phyloP scores from a whole-genome alignment of 768 basidiomycete species.

The Lactarius hengduanensis region DNA sequence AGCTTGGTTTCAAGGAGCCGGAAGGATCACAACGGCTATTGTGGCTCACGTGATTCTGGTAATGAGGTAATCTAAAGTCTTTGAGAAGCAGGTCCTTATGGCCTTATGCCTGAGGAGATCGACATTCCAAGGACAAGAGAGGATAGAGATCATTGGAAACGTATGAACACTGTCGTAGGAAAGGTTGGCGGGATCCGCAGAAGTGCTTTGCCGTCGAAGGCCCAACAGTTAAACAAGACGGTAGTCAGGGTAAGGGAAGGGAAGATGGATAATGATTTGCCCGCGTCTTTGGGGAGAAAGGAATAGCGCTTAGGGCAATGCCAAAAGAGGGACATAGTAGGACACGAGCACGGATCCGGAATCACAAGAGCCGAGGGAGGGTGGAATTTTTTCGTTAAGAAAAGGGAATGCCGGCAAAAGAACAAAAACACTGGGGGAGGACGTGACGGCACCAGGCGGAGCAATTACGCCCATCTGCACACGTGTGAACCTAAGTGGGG shows the following conservation, averaged over 20 bases:
- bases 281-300: background rate
- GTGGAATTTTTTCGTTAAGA: background rate
- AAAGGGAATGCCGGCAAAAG: slow-evolving; percentile 10
- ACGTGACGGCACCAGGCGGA: slow-evolving; percentile 11
- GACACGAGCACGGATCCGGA: background rate
- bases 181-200: background rate
- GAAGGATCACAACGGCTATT: background rate
- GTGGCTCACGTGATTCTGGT: slow-evolving; percentile 1
- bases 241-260: background rate
- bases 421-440: slow-evolving; percentile 2
- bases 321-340: background rate
- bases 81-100: background rate
- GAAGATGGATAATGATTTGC: background rate
- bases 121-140: background rate
- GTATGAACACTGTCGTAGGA: background rate
- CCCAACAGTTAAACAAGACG: background rate
- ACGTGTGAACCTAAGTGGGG: background rate
- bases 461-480: slow-evolving; percentile 2
- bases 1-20: background rate
- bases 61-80: background rate
- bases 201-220: background rate
- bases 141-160: background rate
- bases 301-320: background rate
- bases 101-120: background rate
- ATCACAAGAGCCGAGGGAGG: background rate